Base-by-base conservation (phyloP, 2,329 filamentous ascomycete species). In the Colletotrichum cordylinicola region DNA sequence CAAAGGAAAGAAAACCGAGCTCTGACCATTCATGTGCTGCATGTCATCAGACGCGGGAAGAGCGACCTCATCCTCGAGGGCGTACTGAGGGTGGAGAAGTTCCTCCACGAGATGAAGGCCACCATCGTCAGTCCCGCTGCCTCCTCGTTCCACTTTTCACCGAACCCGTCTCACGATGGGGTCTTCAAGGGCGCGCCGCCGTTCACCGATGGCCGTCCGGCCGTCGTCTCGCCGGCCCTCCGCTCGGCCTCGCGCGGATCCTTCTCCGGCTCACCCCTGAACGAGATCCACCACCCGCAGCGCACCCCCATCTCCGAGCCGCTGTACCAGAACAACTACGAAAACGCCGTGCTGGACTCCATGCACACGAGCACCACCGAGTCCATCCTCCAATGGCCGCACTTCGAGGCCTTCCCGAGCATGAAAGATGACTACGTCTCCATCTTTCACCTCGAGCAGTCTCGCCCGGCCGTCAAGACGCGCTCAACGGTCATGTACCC, bases 281-380 rank as follows among this genome's bases (percentile, higher is more conserved):
- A 75, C 60, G 79, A 80, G 48, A 18, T 72, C 27, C 70, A 72
- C 24, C 78, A 77, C 13, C 79, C 77, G 48, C 78, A 79, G 13
- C 74, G 74, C 43, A 79, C 78, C 18, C 78, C 79, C 31, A 58
- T 79, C 33, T 77, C 71, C 39, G 80, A 83, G 70, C 69, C 73
- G 6, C 78, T 80, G 56, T 73, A 70, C 60, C 77, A 74, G 56
- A 80, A 77, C 75, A 82, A 79, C 74, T 82, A 86, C 39, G 86
- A 87, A 75, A 90, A 89, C 72, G 88, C 88, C 0, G 85, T 88
- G 4, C 80, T 90, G 7, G 87, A 88, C 12, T 87, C 86, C 1
- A 86, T 88, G 82, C 88, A 89, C 78, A 88, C 86, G 0, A 89
- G 87, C 0, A 87, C 87, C 1, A 89, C 88, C 0, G 88, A 90